Percentiles rank a stretch among this genome's conserved stretches.
Evolutionary conservation across 2,329 filamentous ascomycete species (phyloP).

Genomic region (Calonectria pseudoreteaudii): DNA sequence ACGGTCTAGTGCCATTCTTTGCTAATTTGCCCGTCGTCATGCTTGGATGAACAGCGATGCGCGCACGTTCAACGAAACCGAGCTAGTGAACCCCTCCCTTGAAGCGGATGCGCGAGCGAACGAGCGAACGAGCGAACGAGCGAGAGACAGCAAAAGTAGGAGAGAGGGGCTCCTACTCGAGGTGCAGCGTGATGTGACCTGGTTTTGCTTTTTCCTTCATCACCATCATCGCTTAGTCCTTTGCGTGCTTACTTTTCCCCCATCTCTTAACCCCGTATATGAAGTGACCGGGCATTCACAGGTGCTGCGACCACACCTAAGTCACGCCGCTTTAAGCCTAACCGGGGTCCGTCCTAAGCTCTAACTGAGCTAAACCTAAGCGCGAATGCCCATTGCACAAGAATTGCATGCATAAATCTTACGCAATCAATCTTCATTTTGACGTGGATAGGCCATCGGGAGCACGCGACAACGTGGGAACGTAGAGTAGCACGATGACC

Average conservation of each 20-base stretch:
- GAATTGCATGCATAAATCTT: no score
- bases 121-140: not conserved
- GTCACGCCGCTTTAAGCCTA: no score
- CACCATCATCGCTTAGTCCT: not conserved
- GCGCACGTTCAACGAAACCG: conserved; percentile 1
- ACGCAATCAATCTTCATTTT: no score
- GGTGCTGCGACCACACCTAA: no score
- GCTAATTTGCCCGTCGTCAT: conserved; percentile 5
- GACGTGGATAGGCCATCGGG: no score
- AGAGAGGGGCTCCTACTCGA: not conserved
- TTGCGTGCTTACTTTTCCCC: not conserved
- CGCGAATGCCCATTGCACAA: no score
- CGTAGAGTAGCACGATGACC: no score
- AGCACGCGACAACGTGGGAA: no score
- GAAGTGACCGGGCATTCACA: no score
- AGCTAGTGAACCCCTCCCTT: not conserved
- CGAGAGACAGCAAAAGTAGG: no score
- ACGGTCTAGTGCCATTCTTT: not conserved
- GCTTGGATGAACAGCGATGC: conserved; percentile 1
- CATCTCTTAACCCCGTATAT: not conserved
- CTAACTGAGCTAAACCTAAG: no score
- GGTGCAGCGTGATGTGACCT: not conserved
- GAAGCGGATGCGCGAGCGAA: not conserved
- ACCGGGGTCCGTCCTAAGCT: no score
- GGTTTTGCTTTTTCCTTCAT: conserved; percentile 13